phyloP scores from a whole-genome alignment of 768 basidiomycete genomes.

The Calocera cornea region DNA sequence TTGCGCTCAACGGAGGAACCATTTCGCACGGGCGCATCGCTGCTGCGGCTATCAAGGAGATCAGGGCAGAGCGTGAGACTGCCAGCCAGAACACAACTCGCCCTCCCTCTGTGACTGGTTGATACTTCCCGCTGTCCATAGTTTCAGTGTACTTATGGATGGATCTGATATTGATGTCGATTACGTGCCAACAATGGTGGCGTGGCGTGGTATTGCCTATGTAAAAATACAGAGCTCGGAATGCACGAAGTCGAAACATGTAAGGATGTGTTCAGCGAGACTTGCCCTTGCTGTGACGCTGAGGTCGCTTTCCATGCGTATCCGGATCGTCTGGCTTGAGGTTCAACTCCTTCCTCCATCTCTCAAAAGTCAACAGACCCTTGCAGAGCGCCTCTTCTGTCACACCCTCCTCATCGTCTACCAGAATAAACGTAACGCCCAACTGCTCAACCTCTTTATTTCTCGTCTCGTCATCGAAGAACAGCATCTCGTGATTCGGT shows the following conservation, averaged over 20 bases:
- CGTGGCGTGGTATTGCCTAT: no score
- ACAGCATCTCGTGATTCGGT: background rate
- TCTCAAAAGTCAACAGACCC: background rate
- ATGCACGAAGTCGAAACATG: no score
- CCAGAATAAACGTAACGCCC: background rate
- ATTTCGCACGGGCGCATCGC: background rate
- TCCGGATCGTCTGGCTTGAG: background rate
- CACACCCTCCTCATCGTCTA: background rate
- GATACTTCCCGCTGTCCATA: background rate
- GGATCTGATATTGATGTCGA: background rate
- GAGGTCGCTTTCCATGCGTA: background rate
- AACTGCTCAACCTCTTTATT: conserved; percentile 3
- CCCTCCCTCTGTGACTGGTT: background rate
- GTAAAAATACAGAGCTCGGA: no score
- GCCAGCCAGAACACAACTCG: background rate
- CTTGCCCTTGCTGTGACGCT: background rate
- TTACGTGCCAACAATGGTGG: background rate
- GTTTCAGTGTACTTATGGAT: background rate
- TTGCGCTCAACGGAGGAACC: background rate
- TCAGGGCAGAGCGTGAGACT: background rate
- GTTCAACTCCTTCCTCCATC: background rate
- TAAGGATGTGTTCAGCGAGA: background rate
- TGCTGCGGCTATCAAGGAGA: background rate
- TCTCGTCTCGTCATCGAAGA: background rate
- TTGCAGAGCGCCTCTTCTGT: background rate